phyloP scores from a whole-genome alignment of 2,329 filamentous ascomycete species.

The Annulohypoxylon truncatum region DNA sequence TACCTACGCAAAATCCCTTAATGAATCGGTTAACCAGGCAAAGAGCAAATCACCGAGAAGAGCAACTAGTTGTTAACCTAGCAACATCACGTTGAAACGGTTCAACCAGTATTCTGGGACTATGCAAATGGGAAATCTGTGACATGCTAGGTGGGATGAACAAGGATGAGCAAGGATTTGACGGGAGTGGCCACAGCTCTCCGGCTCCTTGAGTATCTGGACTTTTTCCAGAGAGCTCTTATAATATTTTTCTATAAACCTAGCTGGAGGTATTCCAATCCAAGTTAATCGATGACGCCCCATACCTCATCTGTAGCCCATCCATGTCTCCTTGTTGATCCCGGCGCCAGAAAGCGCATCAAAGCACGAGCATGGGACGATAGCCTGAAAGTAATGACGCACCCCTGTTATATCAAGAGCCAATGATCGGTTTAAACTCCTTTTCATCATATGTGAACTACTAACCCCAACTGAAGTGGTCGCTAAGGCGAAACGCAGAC shows the following conservation, averaged over 20 bases:
- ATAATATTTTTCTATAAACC: conserved; percentile 27
- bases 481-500: conserved; percentile 16
- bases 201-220: conserved; percentile 33
- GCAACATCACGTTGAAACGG: conserved; percentile 41
- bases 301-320: conserved; percentile 40
- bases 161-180: no score
- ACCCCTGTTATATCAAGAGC: conserved; percentile 36
- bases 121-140: conserved; percentile 36
- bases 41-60: conserved; percentile 36
- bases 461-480: conserved; percentile 23
- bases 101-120: conserved; percentile 43
- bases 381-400: conserved; percentile 37
- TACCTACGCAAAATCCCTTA: conserved; percentile 38
- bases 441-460: conserved; percentile 20
- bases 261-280: conserved; percentile 38
- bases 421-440: conserved; percentile 35
- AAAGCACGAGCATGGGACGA: conserved; percentile 44
- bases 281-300: conserved; percentile 22
- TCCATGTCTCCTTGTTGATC: conserved; percentile 48
- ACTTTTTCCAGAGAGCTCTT: conserved; percentile 41
- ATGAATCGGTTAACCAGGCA: conserved; percentile 37
- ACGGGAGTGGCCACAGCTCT: conserved; percentile 33
- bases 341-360: conserved; percentile 44
- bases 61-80: conserved; percentile 32
- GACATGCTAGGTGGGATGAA: conserved; percentile 30